Evolutionary conservation across 2,329 filamentous ascomycete genomes (phyloP).

Genomic region (Cladorrhinum sp.): DNA sequence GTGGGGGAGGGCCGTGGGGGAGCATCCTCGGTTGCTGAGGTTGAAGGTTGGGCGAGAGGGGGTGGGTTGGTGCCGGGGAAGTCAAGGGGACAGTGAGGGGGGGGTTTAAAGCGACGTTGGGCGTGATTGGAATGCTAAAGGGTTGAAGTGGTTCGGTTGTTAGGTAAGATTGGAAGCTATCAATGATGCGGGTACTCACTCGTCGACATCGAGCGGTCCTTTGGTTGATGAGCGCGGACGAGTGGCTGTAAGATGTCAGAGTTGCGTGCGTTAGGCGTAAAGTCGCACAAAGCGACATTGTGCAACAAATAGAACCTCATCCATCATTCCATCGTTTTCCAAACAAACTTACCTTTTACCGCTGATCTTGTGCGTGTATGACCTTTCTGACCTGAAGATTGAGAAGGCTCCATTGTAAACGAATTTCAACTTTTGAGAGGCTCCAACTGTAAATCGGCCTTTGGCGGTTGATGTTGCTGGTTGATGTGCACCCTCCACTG

Average conservation of each 20-base stretch:
- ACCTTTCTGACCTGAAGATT: constrained; percentile 19
- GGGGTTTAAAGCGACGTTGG: constrained; percentile 9
- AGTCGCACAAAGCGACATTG: background rate
- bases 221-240: constrained; percentile 68
- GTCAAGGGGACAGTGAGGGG: constrained; percentile 18
- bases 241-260: constrained; percentile 41
- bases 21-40: constrained; percentile 1
- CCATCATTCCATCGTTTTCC: background rate
- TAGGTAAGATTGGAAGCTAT: background rate
- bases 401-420: constrained; percentile 20
- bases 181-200: constrained; percentile 66
- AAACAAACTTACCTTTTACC: constrained; percentile 25
- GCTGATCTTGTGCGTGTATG: constrained; percentile 29
- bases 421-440: background rate
- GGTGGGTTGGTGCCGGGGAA: constrained; percentile 23
- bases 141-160: constrained; percentile 18
- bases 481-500: background rate
- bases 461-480: background rate
- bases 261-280: constrained; percentile 11
- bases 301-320: too few species aligned
- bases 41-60: background rate
- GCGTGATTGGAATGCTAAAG: constrained; percentile 19
- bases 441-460: background rate
- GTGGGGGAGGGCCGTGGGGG: constrained; percentile 2
- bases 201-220: constrained; percentile 72